These are phyloP conservation scores for Xylaria sp. DNA, from an alignment of 2,329 filamentous ascomycete genomes.

Conservation along the genomic window DNA sequence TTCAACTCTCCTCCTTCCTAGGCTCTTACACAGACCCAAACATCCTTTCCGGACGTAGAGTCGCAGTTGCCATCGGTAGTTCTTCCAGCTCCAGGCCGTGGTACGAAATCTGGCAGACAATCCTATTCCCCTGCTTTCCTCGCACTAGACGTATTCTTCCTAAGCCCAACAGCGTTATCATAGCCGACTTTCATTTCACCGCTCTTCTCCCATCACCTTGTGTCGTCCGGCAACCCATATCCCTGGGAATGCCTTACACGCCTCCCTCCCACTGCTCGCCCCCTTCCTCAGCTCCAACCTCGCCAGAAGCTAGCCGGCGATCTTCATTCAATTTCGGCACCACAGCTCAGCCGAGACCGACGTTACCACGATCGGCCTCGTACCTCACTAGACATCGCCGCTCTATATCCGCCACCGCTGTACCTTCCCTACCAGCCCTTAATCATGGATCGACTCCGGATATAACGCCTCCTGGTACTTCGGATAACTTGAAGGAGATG, in stretches of 20 bases:
- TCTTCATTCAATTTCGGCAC: conserved; percentile 61
- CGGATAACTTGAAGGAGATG: conserved; percentile 61
- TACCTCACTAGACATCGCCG: conserved; percentile 73
- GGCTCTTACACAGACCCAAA: conserved; percentile 45
- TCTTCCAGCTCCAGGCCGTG: conserved; percentile 40
- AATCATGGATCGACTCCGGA: conserved; percentile 52
- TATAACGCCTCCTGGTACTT: conserved; percentile 62
- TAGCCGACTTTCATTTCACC: conserved; percentile 40
- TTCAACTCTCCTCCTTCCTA: conserved; percentile 45
- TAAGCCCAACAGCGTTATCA: conserved; percentile 45
- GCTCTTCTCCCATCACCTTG: conserved; percentile 43
- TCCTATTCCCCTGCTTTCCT: conserved; percentile 48
- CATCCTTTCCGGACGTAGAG: conserved; percentile 40
- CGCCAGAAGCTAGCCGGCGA: conserved; percentile 68
- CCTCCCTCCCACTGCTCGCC: conserved; percentile 77
- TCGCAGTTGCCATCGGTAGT: conserved; percentile 35
- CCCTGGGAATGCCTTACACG: conserved; percentile 84
- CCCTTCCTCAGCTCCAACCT: conserved; percentile 66
- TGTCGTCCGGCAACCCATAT: conserved; percentile 45
- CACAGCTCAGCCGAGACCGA: conserved; percentile 59
- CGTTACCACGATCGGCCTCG: conserved; percentile 71
- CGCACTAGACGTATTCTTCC: conserved; percentile 40
- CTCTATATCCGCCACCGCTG: conserved; percentile 60
- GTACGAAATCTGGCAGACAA: conserved; percentile 45
- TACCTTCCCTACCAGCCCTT: conserved; percentile 36